These are phyloP conservation scores for Xylaria sp. DNA, from an alignment of 2,329 filamentous ascomycete species.

Conservation along the genomic window DNA sequence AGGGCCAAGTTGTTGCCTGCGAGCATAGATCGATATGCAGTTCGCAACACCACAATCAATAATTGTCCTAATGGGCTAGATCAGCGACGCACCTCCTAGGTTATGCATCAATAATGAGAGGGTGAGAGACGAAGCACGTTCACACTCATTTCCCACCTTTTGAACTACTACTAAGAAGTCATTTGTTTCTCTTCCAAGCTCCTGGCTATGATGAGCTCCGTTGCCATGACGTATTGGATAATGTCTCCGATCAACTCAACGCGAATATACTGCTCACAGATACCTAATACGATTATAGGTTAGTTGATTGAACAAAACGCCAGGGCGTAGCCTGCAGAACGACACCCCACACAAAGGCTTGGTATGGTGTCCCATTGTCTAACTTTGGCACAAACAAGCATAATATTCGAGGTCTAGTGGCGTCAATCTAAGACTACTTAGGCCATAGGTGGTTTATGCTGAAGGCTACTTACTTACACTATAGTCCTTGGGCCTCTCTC, in stretches of 20 bases:
- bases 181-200: neutral
- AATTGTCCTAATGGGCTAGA: neutral
- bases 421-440: neutral
- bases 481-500: neutral
- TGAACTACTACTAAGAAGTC: neutral
- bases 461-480: too few relatives aligned
- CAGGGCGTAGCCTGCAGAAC: too few relatives aligned
- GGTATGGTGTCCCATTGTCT: neutral
- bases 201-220: neutral
- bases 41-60: constrained; percentile 1
- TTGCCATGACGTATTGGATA: neutral
- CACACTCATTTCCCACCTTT: neutral
- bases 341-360: neutral
- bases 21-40: neutral
- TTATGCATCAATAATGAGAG: neutral
- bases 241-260: neutral
- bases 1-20: constrained; percentile 8
- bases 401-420: neutral
- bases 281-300: too few relatives aligned
- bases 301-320: too few relatives aligned
- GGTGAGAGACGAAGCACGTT: neutral
- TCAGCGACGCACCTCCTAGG: neutral
- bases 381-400: neutral
- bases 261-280: neutral
- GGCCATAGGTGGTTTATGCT: too few relatives aligned